A percentile compares a stretch with the other conserved stretches of the same genome.
Evolutionary conservation across 305 asterid species (phyloP).

Genomic region (Nicotiana rustica): DNA sequence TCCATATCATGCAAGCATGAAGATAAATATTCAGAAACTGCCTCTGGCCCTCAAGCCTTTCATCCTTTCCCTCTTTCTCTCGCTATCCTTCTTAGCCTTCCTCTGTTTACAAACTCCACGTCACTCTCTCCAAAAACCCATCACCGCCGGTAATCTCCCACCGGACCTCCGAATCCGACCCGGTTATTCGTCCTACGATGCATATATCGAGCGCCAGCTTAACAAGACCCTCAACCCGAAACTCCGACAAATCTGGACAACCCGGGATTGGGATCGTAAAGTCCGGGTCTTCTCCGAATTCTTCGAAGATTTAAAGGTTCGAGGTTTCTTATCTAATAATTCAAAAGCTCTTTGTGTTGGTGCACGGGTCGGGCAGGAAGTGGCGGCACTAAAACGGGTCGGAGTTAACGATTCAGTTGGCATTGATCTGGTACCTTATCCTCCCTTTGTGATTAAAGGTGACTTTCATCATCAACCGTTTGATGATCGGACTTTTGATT

Average conservation of each 20-base stretch:
- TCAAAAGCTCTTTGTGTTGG: conserved; percentile 69
- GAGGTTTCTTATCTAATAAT: conserved; percentile 47
- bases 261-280: conserved; percentile 72
- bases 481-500: conserved; percentile 54
- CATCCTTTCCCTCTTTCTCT: conserved; percentile 54
- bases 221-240: conserved; percentile 83
- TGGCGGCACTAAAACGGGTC: conserved; percentile 61
- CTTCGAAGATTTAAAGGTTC: conserved; percentile 49
- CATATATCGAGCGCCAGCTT: conserved; percentile 66
- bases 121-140: conserved; percentile 12
- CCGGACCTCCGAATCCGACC: conserved; percentile 68
- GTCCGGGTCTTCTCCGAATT: conserved; percentile 56
- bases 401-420: conserved; percentile 66
- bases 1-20: conserved; percentile 50
- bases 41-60: conserved; percentile 57
- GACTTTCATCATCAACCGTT: conserved; percentile 72
- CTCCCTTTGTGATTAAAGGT: conserved; percentile 64
- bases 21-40: conserved; percentile 48
- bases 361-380: conserved; percentile 82
- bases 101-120: conserved; percentile 49
- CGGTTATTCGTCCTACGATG: conserved; percentile 61
- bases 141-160: conserved; percentile 37
- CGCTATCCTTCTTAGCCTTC: conserved; percentile 55
- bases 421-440: conserved; percentile 69
- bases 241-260: conserved; percentile 71